Base-by-base conservation (phyloP, 2,329 filamentous ascomycete species). In the Tolypocladium pustulatum region DNA sequence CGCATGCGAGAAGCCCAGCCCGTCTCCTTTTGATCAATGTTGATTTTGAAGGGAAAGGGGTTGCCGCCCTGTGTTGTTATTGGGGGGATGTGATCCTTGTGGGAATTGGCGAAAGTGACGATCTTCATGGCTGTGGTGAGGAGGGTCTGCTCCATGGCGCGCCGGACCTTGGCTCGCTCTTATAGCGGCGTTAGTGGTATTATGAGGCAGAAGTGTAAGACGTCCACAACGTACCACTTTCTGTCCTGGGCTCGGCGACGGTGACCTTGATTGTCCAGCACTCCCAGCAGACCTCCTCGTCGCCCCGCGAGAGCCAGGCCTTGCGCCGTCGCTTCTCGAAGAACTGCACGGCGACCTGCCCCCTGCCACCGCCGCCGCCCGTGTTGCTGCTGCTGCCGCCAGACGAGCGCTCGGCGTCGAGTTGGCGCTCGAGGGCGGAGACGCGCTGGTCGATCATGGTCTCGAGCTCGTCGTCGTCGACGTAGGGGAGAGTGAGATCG, bases 221-320 rank as follows among this genome's bases (percentile, higher is more conserved):
- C n/a, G 20, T 22, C 3, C 30, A 4, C 30, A 34, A 34, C 86
- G 66, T 76, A 95, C 91, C 91, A 64, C 85, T 89, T 68, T 97
- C 93, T 13, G 90, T 96, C 68, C 88, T 80, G 36, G 93, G 92
- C 66, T 91, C 91, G 12, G 91, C 90, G 58, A 97, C 85, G n/a
- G 91, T 95, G 56, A 97, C 89, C 73, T 95, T 90, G 64, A 99
- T 76, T 52, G 89, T 91, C 94, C 94, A 99, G 68, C 85, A 86
- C 79, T 97, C 94, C 94, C 94, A 99, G 72, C 91, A 96, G 22
- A 97, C 86, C 72, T 97, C 92, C 71, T 97, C 92, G 64, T 97
- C 93, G 30, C 85, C 88, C 67, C 73, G 82, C 76, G 91, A 88
- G 73, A 90, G 87, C 71, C 89, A 92, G 2, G 84, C 82, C 78